Evolutionary conservation across 441 rosid genomes (phyloP).

Genomic region (Arabidopsis lyrata): DNA sequence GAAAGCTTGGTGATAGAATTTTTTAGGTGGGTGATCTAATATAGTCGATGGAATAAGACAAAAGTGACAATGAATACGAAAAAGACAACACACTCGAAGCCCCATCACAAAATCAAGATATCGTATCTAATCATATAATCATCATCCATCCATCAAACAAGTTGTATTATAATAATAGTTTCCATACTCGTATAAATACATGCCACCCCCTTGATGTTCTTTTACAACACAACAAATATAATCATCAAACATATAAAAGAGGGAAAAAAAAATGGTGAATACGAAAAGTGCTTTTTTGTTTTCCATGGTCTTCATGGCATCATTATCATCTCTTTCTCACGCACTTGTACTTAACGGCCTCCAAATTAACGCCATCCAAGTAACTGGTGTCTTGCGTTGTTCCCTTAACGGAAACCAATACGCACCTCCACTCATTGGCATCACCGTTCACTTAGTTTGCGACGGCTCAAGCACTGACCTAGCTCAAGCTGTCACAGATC

Average conservation of each 20-base stretch:
- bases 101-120: constrained; percentile 4
- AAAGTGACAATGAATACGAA: constrained; percentile 1
- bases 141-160: not conserved
- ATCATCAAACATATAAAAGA: not conserved
- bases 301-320: constrained; percentile 5
- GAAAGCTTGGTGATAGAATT: not conserved
- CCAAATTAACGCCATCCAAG: not conserved
- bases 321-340: constrained; percentile 18
- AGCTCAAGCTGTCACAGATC: constrained; percentile 8
- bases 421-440: constrained; percentile 3
- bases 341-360: constrained; percentile 5
- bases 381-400: constrained; percentile 9
- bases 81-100: not conserved
- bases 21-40: not conserved
- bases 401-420: constrained; percentile 20
- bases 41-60: not conserved
- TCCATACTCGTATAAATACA: not conserved
- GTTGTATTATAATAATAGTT: constrained; percentile 7
- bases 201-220: not conserved
- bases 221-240: not conserved
- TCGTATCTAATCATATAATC: not conserved
- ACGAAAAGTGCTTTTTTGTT: constrained; percentile 1
- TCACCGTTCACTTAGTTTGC: constrained; percentile 4
- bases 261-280: not conserved
- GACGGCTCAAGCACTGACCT: not conserved